Evolutionary conservation across 2,329 filamentous ascomycete genomes (phyloP), one percentile per base, ranked within the genome.

Genomic region (Aspergillus sp.): DNA sequence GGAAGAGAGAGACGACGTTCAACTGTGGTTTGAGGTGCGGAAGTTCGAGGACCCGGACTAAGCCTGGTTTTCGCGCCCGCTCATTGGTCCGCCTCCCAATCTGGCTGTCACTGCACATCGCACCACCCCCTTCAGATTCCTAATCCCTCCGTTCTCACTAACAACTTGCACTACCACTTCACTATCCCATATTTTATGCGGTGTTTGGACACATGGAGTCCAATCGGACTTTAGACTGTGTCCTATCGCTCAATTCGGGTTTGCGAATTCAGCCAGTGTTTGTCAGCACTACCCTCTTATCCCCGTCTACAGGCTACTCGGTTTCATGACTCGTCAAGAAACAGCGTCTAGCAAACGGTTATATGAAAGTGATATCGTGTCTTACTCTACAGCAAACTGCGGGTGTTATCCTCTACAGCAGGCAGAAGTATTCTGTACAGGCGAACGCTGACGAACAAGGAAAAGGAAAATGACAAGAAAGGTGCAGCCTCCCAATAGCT

Each of bases 41-140:
- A 74, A 71, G 71, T 71, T 68, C 68, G 69, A 72, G 70, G 59
- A 67, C 70, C 70, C 68, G 72, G 68, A 67, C 59, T 53, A 68
- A 71, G 68, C 66, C 67, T 69, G 65, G 66, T 67, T 74, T 70
- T 63, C 61, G 64, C 22, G 62, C 49, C 38, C 55, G 44, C 65
- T 74, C 61, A 74, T 75, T 75, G 72, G 72, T 58, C 62, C 55
- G 39, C 58, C 45, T 48, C 34, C 34, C 50, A 42, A 17, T 20
- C 39, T 42, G 15, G 13, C n/a, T 18, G 18, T 17, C 39, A 20
- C 15, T 42, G 39, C 26, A 30, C 26, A 39, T 52, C 43, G 50
- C 48, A 59, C 48, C 57, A 57, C 55, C 49, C 42, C 36, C 56
- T 47, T 66, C 62, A 56, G 48, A 36, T 52, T 52, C 54, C 48